phyloP scores from a whole-genome alignment of 495 filamentous ascomycete genomes.

The Tetracladium setigerum region DNA sequence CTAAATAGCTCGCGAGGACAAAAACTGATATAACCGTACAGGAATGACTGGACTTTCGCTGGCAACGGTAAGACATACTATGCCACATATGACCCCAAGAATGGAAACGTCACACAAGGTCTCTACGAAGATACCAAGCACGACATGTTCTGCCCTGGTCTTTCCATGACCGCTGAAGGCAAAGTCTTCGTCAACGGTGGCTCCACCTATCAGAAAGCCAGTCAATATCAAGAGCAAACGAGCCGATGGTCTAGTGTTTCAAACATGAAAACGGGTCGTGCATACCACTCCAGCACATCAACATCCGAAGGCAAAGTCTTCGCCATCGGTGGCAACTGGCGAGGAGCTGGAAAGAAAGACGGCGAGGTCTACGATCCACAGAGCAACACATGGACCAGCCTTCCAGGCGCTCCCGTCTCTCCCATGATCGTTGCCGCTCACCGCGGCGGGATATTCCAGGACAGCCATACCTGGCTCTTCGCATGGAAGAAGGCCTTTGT shows the following conservation, averaged over 20 bases:
- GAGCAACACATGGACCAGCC: slow-evolving; percentile 12
- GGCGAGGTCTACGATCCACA: slow-evolving; percentile 42
- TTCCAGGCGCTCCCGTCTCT: slow-evolving; percentile 27
- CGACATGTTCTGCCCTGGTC: slow-evolving; percentile 54
- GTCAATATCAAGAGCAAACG: slow-evolving; percentile 31
- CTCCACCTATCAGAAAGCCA: slow-evolving; percentile 31
- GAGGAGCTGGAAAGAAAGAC: slow-evolving; percentile 34
- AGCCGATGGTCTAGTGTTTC: slow-evolving; percentile 24
- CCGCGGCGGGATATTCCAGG: slow-evolving; percentile 32
- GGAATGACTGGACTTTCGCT: too few species aligned
- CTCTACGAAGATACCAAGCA: slow-evolving; percentile 23
- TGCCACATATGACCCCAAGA: background rate
- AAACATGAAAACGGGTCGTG: slow-evolving; percentile 40
- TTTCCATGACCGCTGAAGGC: slow-evolving; percentile 39
- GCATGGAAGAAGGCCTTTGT: slow-evolving; percentile 44
- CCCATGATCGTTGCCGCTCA: slow-evolving; percentile 42
- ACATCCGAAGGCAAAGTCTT: slow-evolving; percentile 48
- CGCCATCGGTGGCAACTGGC: slow-evolving; percentile 52
- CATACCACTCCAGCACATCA: slow-evolving; percentile 45
- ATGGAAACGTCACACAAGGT: background rate
- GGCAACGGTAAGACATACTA: background rate
- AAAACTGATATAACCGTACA: too few species aligned
- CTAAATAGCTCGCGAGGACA: too few species aligned
- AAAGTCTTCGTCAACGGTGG: slow-evolving; percentile 45
- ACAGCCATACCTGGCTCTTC: slow-evolving; percentile 54